Evolutionary conservation across 371 early-diverging fungal genomes (phyloP).

Genomic region (Zopfochytrium polystomum): DNA sequence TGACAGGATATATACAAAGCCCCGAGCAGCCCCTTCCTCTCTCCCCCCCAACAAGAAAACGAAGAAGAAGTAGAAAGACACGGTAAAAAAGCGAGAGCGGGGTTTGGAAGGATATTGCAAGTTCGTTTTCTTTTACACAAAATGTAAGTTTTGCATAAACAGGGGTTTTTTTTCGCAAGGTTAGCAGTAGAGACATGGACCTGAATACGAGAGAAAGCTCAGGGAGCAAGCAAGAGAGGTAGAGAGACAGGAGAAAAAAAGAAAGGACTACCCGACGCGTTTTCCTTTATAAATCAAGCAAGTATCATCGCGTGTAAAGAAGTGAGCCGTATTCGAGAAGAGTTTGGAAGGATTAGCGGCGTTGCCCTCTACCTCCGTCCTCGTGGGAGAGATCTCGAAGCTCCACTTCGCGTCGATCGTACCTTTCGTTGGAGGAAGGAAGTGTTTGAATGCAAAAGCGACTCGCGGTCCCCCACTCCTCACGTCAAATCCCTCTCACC

Average conservation of each 20-base stretch:
- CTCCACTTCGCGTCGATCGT: too few species aligned
- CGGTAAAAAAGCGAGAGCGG: neutral
- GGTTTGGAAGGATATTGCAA: neutral
- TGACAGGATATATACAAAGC: neutral
- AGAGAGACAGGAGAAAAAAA: neutral
- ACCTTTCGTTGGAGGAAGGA: too few species aligned
- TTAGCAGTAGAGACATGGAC: neutral
- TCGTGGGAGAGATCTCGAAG: too few species aligned
- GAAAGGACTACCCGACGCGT: neutral
- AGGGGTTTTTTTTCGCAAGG: neutral
- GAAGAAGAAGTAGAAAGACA: neutral
- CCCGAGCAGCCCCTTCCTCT: neutral
- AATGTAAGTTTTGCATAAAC: neutral
- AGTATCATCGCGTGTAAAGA: too few species aligned
- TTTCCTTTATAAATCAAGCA: too few species aligned
- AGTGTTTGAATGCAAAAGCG: too few species aligned
- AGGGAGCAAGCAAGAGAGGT: neutral
- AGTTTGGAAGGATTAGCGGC: too few species aligned
- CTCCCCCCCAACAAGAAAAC: too few species aligned
- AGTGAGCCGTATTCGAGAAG: too few species aligned
- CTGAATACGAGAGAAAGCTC: neutral
- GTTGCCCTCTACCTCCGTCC: too few species aligned
- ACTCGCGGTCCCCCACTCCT: too few species aligned
- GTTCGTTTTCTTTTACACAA: too few species aligned
- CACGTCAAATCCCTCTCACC: constrained; percentile 37